Evolutionary conservation across 768 basidiomycete genomes (phyloP).

Genomic region (Boletus rubescentipes): DNA sequence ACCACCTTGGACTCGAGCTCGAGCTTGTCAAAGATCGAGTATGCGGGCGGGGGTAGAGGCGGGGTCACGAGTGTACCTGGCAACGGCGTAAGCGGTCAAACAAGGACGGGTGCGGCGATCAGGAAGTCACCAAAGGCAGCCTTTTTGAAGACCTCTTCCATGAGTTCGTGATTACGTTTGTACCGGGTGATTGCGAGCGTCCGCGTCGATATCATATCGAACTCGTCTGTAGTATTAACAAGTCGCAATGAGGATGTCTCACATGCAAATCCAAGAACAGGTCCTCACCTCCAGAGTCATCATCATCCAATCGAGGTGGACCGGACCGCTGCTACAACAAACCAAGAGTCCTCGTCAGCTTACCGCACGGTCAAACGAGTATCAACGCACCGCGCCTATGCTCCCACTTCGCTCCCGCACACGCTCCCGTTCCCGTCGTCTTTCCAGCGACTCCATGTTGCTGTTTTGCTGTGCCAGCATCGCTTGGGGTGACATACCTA

Average conservation of each 20-base stretch:
- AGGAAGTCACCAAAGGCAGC: conserved; percentile 56
- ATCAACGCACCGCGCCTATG: conserved; percentile 38
- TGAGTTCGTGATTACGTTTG: conserved; percentile 77
- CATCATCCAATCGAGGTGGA: conserved; percentile 45
- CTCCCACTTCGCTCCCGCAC: conserved; percentile 45
- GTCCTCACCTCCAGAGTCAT: conserved; percentile 63
- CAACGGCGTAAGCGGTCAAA: background rate
- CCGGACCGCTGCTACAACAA: conserved; percentile 29
- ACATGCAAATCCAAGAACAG: background rate
- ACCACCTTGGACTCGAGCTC: conserved; percentile 61
- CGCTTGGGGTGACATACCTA: conserved; percentile 46
- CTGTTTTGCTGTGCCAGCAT: conserved; percentile 73
- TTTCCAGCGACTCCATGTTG: conserved; percentile 70
- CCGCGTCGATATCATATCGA: conserved; percentile 69
- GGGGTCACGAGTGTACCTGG: conserved; percentile 46
- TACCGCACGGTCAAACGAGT: background rate
- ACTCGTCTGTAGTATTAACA: conserved; percentile 46
- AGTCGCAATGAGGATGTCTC: background rate
- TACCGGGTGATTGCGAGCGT: conserved; percentile 72
- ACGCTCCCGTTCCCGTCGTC: conserved; percentile 59
- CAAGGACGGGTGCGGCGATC: background rate
- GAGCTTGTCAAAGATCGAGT: conserved; percentile 57
- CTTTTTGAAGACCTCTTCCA: conserved; percentile 78
- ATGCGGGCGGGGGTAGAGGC: conserved; percentile 47
- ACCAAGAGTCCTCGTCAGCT: background rate